These are phyloP conservation scores for Ogataea methanolica DNA, from an alignment of 805 yeast species.

Conservation along the genomic window DNA sequence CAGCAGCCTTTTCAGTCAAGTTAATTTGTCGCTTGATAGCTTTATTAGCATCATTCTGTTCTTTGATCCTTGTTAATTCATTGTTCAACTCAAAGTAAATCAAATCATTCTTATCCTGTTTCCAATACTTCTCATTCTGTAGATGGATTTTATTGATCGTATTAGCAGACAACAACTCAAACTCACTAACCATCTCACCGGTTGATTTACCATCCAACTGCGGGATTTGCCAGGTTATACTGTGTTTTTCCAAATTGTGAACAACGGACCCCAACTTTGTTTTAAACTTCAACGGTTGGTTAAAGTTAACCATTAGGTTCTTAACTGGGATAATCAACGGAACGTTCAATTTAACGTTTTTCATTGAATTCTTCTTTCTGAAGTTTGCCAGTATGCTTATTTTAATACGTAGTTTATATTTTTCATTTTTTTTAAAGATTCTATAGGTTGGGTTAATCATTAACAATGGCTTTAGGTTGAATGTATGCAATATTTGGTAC, in stretches of 20 bases:
- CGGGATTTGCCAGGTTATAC: conserved; percentile 68
- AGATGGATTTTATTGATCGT: conserved; percentile 13
- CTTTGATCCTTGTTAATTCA: conserved; percentile 31
- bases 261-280: conserved; percentile 67
- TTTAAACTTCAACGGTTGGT: conserved; percentile 58
- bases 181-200: conserved; percentile 33
- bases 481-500: conserved; percentile 33
- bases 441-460: conserved; percentile 40
- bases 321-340: conserved; percentile 42
- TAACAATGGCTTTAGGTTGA: conserved; percentile 42
- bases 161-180: conserved; percentile 22
- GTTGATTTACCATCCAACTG: conserved; percentile 52
- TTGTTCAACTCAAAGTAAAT: conserved; percentile 27
- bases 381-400: conserved; percentile 57
- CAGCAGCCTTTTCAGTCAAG: conserved; percentile 1
- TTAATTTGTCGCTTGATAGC: conserved; percentile 1
- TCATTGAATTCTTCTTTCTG: conserved; percentile 58
- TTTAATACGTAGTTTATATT: conserved; percentile 44
- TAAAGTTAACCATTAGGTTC: conserved; percentile 34
- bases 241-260: conserved; percentile 65
- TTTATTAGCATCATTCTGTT: conserved; percentile 23
- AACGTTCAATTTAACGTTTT: conserved; percentile 50
- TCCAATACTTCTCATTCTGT: conserved; percentile 21
- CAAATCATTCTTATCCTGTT: conserved; percentile 31
- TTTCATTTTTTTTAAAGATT: conserved; percentile 38